Percentiles rank a stretch among this genome's conserved stretches.
These are phyloP conservation scores for Fagus sylvatica DNA, from an alignment of 306 rosid species.

Conservation along the genomic window DNA sequence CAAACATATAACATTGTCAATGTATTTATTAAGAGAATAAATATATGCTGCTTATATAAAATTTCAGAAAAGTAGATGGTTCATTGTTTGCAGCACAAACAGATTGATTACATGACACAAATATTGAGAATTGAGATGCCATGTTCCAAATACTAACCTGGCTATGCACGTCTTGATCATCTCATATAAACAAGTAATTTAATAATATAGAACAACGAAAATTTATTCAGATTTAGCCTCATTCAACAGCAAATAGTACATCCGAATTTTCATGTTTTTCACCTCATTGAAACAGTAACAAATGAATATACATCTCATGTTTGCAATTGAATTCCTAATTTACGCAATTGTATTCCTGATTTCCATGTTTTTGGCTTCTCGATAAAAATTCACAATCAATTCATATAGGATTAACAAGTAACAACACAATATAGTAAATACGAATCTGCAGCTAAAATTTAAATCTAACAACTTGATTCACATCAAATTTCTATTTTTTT, in stretches of 20 bases:
- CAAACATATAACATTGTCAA: slow-evolving; percentile 8
- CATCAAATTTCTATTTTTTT: neutral
- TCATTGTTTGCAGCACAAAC: neutral
- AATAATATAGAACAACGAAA: neutral
- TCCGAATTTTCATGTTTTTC: neutral
- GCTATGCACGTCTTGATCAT: too few relatives aligned
- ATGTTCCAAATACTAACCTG: too few relatives aligned
- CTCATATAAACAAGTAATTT: neutral
- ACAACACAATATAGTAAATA: neutral
- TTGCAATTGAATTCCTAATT: neutral
- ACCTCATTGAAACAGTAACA: neutral
- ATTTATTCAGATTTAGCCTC: neutral
- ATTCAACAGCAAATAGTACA: neutral
- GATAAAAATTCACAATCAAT: too few relatives aligned
- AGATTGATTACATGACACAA: neutral
- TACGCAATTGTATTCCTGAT: neutral
- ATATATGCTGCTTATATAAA: neutral
- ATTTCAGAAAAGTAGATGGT: neutral
- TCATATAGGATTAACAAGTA: too few relatives aligned
- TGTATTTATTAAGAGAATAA: neutral
- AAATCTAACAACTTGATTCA: neutral
- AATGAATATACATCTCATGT: neutral
- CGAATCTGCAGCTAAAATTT: neutral
- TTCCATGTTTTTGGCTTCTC: neutral
- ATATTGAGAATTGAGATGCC: neutral